Base-by-base conservation (phyloP, 176 grass and related monocot species). In the Oryza brachyantha region DNA sequence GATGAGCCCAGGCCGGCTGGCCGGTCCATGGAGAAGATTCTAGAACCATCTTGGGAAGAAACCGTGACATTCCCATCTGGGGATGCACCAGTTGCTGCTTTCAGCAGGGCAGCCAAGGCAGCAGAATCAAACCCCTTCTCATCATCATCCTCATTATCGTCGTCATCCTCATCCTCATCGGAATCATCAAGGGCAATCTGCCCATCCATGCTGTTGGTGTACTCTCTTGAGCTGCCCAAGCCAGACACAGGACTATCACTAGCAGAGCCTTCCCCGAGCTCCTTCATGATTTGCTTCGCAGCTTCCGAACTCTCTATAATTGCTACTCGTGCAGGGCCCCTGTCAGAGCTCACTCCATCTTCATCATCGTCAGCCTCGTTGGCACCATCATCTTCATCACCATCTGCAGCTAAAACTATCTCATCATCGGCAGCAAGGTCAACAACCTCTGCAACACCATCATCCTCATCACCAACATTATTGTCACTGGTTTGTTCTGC, bases 1-100 rank as follows among this genome's bases (percentile, higher is more conserved):
- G 88, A 95, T 7, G 96, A 90, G 21, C 92, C 96, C 35, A 93
- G 73, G 45, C 92, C 88, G 70, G 88, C 86, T 83, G 92, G 92
- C 19, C 66, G 88, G 46, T 95, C 91, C 68, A 92, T 83, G 32
- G 79, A 79, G 68, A 99, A 93, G 32, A 95, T 83, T 55, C 72
- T 76, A 21, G 83, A 72, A 35, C 86, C 88, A 87, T 89, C 90
- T 89, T 93, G 90, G 0, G 90, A 86, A 78, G 72, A 57, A 50
- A 93, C 29, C 35, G 61, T 71, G 32, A 87, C 64, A 88, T 88
- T 85, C 52, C 77, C 83, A 83, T 95, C 84, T 13, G 85, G 4
- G 24, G 81, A 84, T 60, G 63, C 67, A 82, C 96, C 32, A 0
- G 77, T 88, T 10, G 95, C 91, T 0, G 92, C 95, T 90, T 94